These are phyloP conservation scores for Ananas comosus DNA, from an alignment of 176 grass and related monocot genomes.

Conservation along the genomic window DNA sequence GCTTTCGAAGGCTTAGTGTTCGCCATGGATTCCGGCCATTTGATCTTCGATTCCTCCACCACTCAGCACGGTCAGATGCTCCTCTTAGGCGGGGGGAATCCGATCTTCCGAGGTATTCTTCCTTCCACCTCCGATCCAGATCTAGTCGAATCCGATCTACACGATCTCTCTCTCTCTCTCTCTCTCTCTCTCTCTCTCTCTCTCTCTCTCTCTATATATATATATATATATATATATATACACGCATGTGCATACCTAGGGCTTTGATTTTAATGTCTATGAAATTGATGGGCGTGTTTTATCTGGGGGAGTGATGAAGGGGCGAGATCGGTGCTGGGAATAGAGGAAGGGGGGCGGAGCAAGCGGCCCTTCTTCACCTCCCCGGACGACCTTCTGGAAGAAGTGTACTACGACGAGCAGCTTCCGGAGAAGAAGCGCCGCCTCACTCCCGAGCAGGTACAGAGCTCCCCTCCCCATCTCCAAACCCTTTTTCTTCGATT, in stretches of 20 bases:
- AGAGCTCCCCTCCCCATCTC: not conserved
- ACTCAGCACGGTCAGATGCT: constrained; percentile 53
- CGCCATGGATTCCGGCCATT: constrained; percentile 44
- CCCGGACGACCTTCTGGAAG: constrained; percentile 71
- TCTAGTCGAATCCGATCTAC: constrained; percentile 28
- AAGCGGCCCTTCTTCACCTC: constrained; percentile 78
- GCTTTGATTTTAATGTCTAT: constrained; percentile 1
- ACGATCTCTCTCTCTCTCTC: not conserved
- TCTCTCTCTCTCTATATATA: no score
- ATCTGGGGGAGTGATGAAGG: constrained; percentile 31
- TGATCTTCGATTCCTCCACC: constrained; percentile 45
- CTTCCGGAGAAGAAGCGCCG: constrained; percentile 78
- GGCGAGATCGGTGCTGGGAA: constrained; percentile 32
- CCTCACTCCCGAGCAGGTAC: constrained; percentile 77
- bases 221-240: no score
- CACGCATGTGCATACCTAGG: not conserved
- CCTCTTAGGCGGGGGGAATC: constrained; percentile 46
- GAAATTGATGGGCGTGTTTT: not conserved
- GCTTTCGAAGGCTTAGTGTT: not conserved
- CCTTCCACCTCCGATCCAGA: constrained; percentile 4
- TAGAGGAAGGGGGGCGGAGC: constrained; percentile 32
- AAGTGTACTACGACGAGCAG: constrained; percentile 98
- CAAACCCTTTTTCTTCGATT: not conserved
- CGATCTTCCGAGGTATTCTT: constrained; percentile 43
- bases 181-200: no score